Evolutionary conservation across 139 green algal genomes (phyloP), one percentile per base, ranked within the genome.

Genomic region (Astrephomene gubernaculifera): DNA sequence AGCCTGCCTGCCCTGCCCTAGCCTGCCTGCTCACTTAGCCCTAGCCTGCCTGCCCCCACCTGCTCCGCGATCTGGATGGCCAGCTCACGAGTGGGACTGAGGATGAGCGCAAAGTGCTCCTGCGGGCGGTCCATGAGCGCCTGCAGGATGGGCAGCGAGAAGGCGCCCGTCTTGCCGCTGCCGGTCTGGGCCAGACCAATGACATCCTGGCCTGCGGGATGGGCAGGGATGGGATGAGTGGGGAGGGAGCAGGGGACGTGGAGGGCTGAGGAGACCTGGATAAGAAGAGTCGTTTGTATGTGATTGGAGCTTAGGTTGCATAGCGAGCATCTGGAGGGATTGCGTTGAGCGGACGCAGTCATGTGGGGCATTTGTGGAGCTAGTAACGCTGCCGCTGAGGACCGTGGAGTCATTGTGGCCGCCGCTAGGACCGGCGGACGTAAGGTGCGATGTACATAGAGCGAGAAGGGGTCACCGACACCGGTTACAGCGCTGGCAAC

Each of bases 31-130:
- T 44, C 33, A 35, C 12, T 8, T n/a, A 29, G 9, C 90, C 89
- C 2, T n/a, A n/a, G n/a, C n/a, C n/a, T n/a, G n/a, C n/a, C n/a
- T n/a, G n/a, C n/a, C n/a, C 99, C 94, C 88, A 99, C 98, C 90
- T 99, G 97, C 90, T 99, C 97, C 7, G 94, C 87, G 71, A 99
- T 99, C 89, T 99, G 97, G 64, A 99, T 98, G 65, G 97, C 97
- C 78, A 99, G 93, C 92, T 99, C 97, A 24, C 96, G 89, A 0
- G 97, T 99, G 44, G 97, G 97, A 0, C 95, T 98, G 41, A 99
- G 91, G n/a, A 99, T 93, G 43, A 98, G 92, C 24, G 95, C 95
- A 89, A 97, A 99, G 21, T 98, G 89, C 44, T 95, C 91, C 87
- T 97, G 93, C 5, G 96, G 96, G 85, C 96, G 97, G 81, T 98